phyloP scores from a whole-genome alignment of 2,329 filamentous ascomycete genomes.

The Exophiala viscosa region DNA sequence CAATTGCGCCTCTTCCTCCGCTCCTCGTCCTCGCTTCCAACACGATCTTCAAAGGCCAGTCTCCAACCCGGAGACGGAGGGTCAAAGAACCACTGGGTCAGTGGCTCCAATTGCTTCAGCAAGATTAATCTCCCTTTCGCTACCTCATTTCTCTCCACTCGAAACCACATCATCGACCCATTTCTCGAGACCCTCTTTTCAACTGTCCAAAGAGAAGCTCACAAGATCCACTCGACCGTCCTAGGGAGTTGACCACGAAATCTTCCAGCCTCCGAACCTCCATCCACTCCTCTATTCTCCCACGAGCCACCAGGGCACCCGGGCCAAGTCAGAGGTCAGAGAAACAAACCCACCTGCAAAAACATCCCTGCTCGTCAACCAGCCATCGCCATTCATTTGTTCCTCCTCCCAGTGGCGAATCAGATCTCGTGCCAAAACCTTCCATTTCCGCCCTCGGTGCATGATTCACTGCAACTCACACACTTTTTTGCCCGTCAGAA shows the following conservation, averaged over 20 bases:
- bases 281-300: neutral
- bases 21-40: too few relatives aligned
- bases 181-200: conserved; percentile 7
- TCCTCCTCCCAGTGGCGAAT: conserved; percentile 2
- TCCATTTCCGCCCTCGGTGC: conserved; percentile 6
- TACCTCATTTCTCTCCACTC: conserved; percentile 16
- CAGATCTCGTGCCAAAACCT: conserved; percentile 8
- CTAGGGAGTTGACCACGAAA: neutral
- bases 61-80: neutral
- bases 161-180: conserved; percentile 18
- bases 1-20: too few relatives aligned
- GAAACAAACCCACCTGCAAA: neutral
- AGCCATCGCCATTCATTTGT: conserved; percentile 1
- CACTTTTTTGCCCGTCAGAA: conserved; percentile 6
- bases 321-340: too few relatives aligned
- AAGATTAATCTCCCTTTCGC: conserved; percentile 2
- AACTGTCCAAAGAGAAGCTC: neutral
- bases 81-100: neutral
- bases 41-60: neutral
- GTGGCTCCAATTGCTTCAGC: neutral
- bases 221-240: too few relatives aligned
- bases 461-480: conserved; percentile 7
- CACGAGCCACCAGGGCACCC: conserved; percentile 7
- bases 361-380: neutral
- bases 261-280: conserved; percentile 1